These are phyloP conservation scores for Nicotiana rustica DNA, from an alignment of 305 asterid genomes.

Conservation along the genomic window DNA sequence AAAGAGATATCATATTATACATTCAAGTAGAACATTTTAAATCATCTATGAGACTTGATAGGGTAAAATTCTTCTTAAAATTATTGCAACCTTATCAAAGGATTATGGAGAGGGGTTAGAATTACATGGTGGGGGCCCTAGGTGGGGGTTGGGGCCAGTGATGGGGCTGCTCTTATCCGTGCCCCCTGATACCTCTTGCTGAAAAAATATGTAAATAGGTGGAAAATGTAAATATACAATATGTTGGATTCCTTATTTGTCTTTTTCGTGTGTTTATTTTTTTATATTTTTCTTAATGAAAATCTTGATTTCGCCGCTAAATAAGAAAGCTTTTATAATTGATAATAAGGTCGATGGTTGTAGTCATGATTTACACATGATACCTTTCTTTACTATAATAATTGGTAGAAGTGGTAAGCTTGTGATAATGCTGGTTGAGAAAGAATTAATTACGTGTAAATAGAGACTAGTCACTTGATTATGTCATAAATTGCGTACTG, in stretches of 20 bases:
- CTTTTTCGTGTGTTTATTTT: no score
- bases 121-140: neutral
- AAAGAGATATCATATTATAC: neutral
- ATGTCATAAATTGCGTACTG: neutral
- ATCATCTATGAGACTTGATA: neutral
- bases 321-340: neutral
- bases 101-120: neutral
- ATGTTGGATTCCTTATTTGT: no score
- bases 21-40: neutral
- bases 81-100: neutral
- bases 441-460: no score
- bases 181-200: no score
- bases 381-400: neutral
- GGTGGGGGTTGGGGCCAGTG: neutral
- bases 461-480: neutral
- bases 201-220: no score
- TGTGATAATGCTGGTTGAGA: neutral
- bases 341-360: neutral
- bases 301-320: no score
- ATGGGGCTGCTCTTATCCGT: no score
- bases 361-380: constrained; percentile 7
- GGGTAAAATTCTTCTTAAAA: neutral
- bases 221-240: no score
- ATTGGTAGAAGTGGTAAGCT: neutral
- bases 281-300: no score